Base-by-base conservation (phyloP, 139 green algal genomes). In the Volvox africanus region DNA sequence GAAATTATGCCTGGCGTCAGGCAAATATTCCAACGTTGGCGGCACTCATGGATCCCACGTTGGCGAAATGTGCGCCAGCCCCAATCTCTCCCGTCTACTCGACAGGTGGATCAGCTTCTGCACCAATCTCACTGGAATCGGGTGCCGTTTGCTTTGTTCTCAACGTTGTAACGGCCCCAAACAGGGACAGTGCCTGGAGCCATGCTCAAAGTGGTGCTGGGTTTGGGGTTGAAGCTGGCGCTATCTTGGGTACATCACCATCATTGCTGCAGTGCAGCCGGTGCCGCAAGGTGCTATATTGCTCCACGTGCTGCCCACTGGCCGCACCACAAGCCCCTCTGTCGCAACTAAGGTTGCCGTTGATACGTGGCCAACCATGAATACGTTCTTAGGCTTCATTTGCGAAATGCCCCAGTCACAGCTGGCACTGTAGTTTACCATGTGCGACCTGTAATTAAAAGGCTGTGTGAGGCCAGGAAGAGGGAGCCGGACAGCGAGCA, bases 261-360 rank as follows among this genome's bases (percentile, higher is more conserved):
- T 16, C 73, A 32, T 55, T 90, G n/a, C 73, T 75, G 6, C 86
- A 69, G 3, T 90, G 86, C 73, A 32, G 86, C 30, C 73, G 86
- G 32, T 90, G 86, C 50, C 86, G 86, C 0, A 0, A 28, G 30
- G 73, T 30, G 22, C 67, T 77, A 14, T 90, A 90, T 44, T 90
- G 86, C 71, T 62, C 30, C 1, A 0, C 20, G 2, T 0, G 1
- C 11, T 90, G 86, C 30, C 68, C 50, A 83, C n/a, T 90, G 86
- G 86, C 26, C n/a, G 0, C 30, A 16, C 0, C 86, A 90, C 50
- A 75, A 62, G n/a, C 11, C 50, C 17, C 20, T 2, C 6, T 90
- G 86, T 32, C 28, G 85, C 26, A 28, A 50, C 78, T 84, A 73
- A 12, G 21, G 65, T 28, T 30, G 65, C 44, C 44, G 44, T 55